These are phyloP conservation scores for Ophiostoma australiae DNA, from an alignment of 2,329 filamentous ascomycete species.

Conservation along the genomic window DNA sequence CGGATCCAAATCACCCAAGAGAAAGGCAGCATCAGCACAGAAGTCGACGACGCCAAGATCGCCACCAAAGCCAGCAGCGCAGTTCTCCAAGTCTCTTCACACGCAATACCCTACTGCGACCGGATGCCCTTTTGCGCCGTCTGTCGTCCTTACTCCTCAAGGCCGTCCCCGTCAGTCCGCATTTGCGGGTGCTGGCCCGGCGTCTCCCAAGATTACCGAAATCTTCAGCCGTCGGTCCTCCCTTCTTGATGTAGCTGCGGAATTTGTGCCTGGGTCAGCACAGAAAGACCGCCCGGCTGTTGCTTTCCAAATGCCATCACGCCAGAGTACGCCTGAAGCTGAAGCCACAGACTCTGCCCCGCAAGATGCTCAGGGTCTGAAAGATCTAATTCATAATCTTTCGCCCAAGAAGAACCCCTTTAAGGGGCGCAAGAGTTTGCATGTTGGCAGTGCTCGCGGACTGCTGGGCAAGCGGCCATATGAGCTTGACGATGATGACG, in stretches of 20 bases:
- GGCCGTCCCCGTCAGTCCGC: constrained; percentile 58
- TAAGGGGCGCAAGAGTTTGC: constrained; percentile 68
- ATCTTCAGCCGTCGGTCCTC: constrained; percentile 67
- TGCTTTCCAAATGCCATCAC: constrained; percentile 58
- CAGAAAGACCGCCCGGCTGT: constrained; percentile 43
- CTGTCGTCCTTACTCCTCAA: constrained; percentile 59
- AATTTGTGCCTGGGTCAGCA: constrained; percentile 54
- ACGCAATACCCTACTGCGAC: constrained; percentile 50
- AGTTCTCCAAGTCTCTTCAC: constrained; percentile 44
- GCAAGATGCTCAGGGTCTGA: constrained; percentile 58
- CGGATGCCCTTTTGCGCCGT: constrained; percentile 54
- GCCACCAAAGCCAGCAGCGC: constrained; percentile 30
- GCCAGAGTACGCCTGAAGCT: constrained; percentile 56
- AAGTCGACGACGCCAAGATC: constrained; percentile 32
- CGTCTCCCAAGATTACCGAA: constrained; percentile 68
- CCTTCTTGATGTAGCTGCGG: constrained; percentile 60
- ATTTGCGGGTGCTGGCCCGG: constrained; percentile 64
- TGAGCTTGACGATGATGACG: constrained; percentile 59
- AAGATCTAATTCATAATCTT: constrained; percentile 71
- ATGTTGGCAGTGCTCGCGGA: constrained; percentile 68
- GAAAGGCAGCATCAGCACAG: constrained; percentile 26
- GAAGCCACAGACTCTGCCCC: constrained; percentile 42
- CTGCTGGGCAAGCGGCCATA: constrained; percentile 68
- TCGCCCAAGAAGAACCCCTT: constrained; percentile 68
- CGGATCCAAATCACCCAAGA: constrained; percentile 32